Evolutionary conservation across 2,329 filamentous ascomycete genomes (phyloP).

Genomic region (Apiospora phragmitis): DNA sequence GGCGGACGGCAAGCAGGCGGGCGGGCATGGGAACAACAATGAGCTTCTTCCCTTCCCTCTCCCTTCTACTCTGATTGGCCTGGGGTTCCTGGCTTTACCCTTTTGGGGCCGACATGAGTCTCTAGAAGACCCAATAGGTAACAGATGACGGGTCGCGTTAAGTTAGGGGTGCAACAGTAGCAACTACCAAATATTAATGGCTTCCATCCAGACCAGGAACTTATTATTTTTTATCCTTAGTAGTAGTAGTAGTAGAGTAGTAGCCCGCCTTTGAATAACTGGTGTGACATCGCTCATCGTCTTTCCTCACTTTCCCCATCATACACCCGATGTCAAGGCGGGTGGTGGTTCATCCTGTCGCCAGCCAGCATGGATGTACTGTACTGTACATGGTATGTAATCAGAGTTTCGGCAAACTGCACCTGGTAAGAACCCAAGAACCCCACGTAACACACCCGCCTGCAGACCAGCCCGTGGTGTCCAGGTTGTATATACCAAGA

Average conservation of each 20-base stretch:
- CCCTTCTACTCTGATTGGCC: not conserved
- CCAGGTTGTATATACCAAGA: not conserved
- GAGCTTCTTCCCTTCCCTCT: not conserved
- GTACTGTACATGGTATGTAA: not conserved
- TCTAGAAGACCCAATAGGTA: not conserved
- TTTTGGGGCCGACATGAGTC: not conserved
- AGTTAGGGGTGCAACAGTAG: not conserved
- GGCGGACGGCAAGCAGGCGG: conserved; percentile 2
- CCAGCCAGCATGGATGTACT: not conserved
- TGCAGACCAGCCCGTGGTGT: not conserved
- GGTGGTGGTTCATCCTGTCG: not conserved
- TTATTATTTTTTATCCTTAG: no score
- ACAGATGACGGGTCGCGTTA: not conserved
- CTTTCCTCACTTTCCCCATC: not conserved
- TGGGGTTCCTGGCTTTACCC: not conserved
- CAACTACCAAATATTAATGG: not conserved
- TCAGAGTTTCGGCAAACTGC: conserved; percentile 3
- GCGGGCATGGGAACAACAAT: conserved; percentile 1
- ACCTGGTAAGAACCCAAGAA: conserved; percentile 5
- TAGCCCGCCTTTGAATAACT: not conserved
- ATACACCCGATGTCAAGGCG: not conserved
- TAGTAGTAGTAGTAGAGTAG: not conserved
- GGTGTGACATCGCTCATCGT: not conserved
- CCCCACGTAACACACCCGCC: conserved; percentile 5
- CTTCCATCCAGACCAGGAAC: not conserved